Evolutionary conservation across 2,329 filamentous ascomycete genomes (phyloP), one percentile per base, ranked within the genome.

Genomic region (Penicillium nordicum): DNA sequence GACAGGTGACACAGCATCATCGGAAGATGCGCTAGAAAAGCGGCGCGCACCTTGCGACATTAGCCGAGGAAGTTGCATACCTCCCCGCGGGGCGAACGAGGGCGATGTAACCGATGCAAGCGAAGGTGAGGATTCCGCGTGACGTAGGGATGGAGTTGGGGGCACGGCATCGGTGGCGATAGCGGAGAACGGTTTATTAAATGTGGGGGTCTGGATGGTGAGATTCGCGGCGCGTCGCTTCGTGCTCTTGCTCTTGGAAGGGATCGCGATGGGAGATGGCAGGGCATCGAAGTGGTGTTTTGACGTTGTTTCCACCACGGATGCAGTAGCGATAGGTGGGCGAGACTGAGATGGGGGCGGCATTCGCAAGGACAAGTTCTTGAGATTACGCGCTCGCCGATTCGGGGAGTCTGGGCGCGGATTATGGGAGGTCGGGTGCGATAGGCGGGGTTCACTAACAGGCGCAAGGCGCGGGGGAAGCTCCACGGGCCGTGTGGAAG

Each of bases 301-400:
- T 16, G 67, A 71, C 12, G 60, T 62, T 9, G 68, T 76, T 71
- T 78, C 74, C 29, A 79, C 71, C 1, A 82, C 68, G 9, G 81
- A 77, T 16, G 80, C 72, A 52, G 81, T 79, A 16, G 79, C 69
- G 49, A 79, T 76, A 14, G 77, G 71, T 5, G 82, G 80, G 23
- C 79, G 70, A 6, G 71, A 69, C 18, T 73, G 62, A 14, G 70
- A 68, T 0, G 80, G 77, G 11, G 79, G 65, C 9, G 82, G 78
- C 52, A 85, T 84, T 62, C 85, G 83, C 57, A 87, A 78, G 2
- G 84, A 85, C 4, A 87, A 74, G 59, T 85, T 86, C 67, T 87
- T 87, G 57, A 87, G 75, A 64, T 87, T 87, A 42, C 82, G 79
- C 32, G 80, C 80, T 69, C 71, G 67, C 55, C 73, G 60, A n/a